phyloP scores from a whole-genome alignment of 345 rosid genomes.

The Ricinus communis region DNA sequence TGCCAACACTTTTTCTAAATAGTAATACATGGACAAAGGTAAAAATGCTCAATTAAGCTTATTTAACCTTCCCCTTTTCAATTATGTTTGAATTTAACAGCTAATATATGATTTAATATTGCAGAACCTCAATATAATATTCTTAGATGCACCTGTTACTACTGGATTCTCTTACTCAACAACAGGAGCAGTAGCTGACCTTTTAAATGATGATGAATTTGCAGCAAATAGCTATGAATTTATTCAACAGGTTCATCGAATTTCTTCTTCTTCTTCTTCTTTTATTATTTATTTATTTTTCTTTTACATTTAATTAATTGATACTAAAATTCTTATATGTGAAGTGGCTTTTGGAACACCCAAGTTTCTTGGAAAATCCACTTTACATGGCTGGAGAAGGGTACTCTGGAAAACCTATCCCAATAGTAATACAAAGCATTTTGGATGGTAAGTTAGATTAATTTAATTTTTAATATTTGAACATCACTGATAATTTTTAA shows the following conservation, averaged over 20 bases:
- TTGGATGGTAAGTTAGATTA: background rate
- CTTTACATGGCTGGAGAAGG: background rate
- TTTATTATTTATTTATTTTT: no score
- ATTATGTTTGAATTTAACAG: no score
- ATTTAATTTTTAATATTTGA: no score
- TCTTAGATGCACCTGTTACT: background rate
- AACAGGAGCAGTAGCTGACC: background rate
- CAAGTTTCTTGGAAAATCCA: background rate
- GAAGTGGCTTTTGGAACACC: background rate
- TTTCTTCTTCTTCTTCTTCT: no score
- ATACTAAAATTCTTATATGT: no score
- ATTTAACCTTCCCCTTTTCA: conserved; percentile 19
- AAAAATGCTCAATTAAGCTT: background rate
- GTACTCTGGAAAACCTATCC: background rate
- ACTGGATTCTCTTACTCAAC: conserved; percentile 1
- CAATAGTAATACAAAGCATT: background rate
- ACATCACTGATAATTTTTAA: no score
- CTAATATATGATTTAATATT: no score
- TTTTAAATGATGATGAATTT: background rate
- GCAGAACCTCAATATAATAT: background rate
- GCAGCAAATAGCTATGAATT: background rate
- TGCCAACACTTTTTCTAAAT: background rate
- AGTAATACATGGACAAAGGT: conserved; percentile 2
- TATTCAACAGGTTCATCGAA: background rate
- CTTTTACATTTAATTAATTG: no score